Conservation (phyloP, 1,139 yeast species). For the Nadsonia starkeyi-henricii region DNA sequence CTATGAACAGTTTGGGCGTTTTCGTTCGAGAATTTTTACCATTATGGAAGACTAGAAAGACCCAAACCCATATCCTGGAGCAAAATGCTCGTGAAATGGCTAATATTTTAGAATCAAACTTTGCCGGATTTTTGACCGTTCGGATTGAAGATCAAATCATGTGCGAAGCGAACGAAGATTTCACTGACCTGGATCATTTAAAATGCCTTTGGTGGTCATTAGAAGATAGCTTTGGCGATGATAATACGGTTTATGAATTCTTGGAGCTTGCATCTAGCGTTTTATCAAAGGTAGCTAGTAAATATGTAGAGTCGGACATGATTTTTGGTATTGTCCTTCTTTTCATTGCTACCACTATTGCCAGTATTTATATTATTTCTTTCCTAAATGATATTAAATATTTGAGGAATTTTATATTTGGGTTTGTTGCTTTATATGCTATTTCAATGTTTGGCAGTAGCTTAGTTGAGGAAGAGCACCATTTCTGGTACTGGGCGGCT, state of each 20-base stretch:
- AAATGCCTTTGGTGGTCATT: slow-evolving; percentile 13
- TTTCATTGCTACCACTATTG: slow-evolving; percentile 14
- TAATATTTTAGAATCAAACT: slow-evolving; percentile 12
- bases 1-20: slow-evolving; percentile 73
- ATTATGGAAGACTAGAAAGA: slow-evolving; percentile 33
- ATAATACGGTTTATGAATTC: slow-evolving; percentile 24
- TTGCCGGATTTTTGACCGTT: slow-evolving; percentile 9
- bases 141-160: not conserved
- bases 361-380: slow-evolving; percentile 5
- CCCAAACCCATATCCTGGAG: slow-evolving; percentile 30
- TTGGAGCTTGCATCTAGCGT: slow-evolving; percentile 38
- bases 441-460: slow-evolving; percentile 75
- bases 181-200: slow-evolving; percentile 15
- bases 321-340: slow-evolving; percentile 32
- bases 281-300: slow-evolving; percentile 56
- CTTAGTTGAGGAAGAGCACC: slow-evolving; percentile 93
- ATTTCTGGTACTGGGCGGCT: slow-evolving; percentile 81
- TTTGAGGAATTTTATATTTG: slow-evolving; percentile 17
- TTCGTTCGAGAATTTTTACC: slow-evolving; percentile 43
- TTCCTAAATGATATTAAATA: slow-evolving; percentile 7
- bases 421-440: slow-evolving; percentile 34
- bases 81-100: slow-evolving; percentile 53
- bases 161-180: slow-evolving; percentile 5
- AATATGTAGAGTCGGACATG: slow-evolving; percentile 47
- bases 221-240: slow-evolving; percentile 3